Evolutionary conservation across 2,329 filamentous ascomycete species (phyloP), one percentile per base, ranked within the genome.

Genomic region (Shiraia sp.): DNA sequence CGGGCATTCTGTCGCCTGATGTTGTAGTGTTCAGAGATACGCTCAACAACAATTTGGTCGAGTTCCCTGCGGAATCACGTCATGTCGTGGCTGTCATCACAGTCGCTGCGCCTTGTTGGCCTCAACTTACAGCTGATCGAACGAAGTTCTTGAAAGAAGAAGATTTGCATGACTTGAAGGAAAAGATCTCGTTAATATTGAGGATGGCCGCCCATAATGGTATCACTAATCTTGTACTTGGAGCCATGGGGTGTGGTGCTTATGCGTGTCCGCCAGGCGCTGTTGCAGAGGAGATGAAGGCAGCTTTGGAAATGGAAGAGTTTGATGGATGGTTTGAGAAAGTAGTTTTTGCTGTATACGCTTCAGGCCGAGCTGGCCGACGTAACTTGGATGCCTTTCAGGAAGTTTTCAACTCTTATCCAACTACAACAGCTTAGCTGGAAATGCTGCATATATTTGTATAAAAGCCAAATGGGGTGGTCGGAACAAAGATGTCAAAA

Each of bases 211-310:
- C 53, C 0, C 10, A 2, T 5, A 43, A 56, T 12, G 36, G 51
- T 0, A 42, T 57, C 3, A 57, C 41, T 9, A 57, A 26, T 19
- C 24, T 60, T 23, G 55, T 60, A 16, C 39, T 60, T 2, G 57
- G 57, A 1, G 55, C 55, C 1, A 60, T 60, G 51, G 55, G 57
- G 2, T 60, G 57, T 33, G 57, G 55, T 2, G 53, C 57, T 12
- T 60, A 57, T 36, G 26, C 42, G 5, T 60, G 53, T 32, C 57
- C 53, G n/a, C 49, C 53, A 5, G 28, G 13, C 13, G 41, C 29
- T 8, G 53, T 59, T 9, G 53, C 57, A 4, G 23, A 32, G 32
- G 49, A 57, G 39, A 52, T 60, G 53, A 60, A 51, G 33, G 30
- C 2, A 2, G 45, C 32, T 1, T 27, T 60, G 23, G 45, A 45